Base-by-base conservation (phyloP, 202 grass and related monocot species). In the Zoysia matrella region DNA sequence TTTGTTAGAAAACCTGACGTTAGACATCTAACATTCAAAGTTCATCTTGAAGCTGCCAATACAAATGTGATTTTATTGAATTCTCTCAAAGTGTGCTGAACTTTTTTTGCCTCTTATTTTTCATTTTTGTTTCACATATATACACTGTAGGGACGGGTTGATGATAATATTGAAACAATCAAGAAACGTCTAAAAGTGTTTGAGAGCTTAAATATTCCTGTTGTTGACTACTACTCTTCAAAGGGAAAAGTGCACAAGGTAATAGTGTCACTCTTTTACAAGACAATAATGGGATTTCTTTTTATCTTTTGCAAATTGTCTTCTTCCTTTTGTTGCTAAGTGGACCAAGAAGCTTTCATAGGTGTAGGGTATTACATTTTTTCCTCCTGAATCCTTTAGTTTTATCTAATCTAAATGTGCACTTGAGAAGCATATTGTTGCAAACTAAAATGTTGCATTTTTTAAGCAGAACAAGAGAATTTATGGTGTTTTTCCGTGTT, bases 121-220 rank as follows among this genome's bases (percentile, higher is more conserved):
- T 36, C 30, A 36, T 66, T 16, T 74, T 41, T 69, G 80, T 48
- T 78, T 75, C 57, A 74, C 52, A 60, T 81, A 22, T 65, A 77
- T 83, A 16, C 56, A 1, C 76, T 64, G 14, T 74, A 98, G 96
- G 96, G 96, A 52, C 84, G 92, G 89, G 89, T 95, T 77, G 96
- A 98, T 93, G 92, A 98, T 87, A 95, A 98, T 80, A 91, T 98
- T 51, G 89, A 93, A 70, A 95, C 96, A 80, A 80, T 93, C 73
- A 98, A 87, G 82, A 98, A 93, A 68, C 90, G 92, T 47, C 77
- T 98, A 69, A 83, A 98, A 85, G 89, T 95, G 52, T 98, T 95
- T 82, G 89, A 95, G 71, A 91, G 75, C 74, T 80, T 93, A 84
- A 93, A 91, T 88, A 86, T 98, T 85, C 95, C 95, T 61, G 95